A percentile compares a stretch with the other conserved stretches of the same genome.
Conservation (phyloP, 2,329 filamentous ascomycete species). For the Ophiostoma australiae region DNA sequence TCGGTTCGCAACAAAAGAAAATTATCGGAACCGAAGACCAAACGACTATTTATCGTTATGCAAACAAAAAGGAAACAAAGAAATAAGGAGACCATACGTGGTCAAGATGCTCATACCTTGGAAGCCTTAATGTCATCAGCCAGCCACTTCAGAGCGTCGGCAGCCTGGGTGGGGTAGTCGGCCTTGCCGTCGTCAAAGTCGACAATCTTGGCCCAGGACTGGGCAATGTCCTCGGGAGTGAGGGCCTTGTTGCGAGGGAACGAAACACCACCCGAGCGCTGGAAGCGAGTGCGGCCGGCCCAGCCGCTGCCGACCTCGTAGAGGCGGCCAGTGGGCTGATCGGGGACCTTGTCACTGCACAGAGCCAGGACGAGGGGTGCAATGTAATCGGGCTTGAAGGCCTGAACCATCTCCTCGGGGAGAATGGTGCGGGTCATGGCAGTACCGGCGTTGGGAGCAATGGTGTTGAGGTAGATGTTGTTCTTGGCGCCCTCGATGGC, state of each 20-base stretch:
- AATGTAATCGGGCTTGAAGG: constrained; percentile 98
- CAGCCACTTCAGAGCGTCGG: constrained; percentile 70
- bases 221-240: constrained; percentile 76
- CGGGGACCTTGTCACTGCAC: constrained; percentile 76
- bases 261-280: constrained; percentile 79
- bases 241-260: constrained; percentile 84
- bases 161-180: constrained; percentile 75
- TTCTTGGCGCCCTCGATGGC: constrained; percentile 93
- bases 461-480: constrained; percentile 97
- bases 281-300: constrained; percentile 89
- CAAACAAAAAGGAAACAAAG: not conserved
- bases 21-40: not conserved
- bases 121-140: constrained; percentile 62
- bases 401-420: constrained; percentile 95
- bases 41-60: constrained; percentile 8
- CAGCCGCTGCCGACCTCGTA: constrained; percentile 96
- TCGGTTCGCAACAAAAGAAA: not conserved
- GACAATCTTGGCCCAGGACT: constrained; percentile 71
- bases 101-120: constrained; percentile 45
- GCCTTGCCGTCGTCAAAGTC: constrained; percentile 84
- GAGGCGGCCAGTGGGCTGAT: constrained; percentile 75
- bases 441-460: constrained; percentile 94
- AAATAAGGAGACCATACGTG: constrained; percentile 22
- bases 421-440: constrained; percentile 91
- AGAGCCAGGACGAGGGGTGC: constrained; percentile 87